Conservation (phyloP, 805 yeast genomes). For the Kuraishia molischiana region DNA sequence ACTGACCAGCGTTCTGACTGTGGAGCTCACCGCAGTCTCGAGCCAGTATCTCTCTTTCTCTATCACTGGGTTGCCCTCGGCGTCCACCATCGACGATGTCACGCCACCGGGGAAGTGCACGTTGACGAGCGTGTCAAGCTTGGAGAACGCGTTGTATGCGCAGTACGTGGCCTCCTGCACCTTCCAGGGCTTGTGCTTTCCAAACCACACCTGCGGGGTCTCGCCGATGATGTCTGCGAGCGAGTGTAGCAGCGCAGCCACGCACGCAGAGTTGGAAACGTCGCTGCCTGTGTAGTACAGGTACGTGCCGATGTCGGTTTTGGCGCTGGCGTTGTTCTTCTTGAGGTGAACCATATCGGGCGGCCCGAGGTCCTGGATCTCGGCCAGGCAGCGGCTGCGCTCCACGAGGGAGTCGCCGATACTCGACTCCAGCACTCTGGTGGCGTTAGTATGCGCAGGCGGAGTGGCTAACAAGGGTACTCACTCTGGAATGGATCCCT, state of each 20-base stretch:
- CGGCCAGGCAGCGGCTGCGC: slow-evolving; percentile 48
- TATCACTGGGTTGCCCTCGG: slow-evolving; percentile 41
- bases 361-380: slow-evolving; percentile 63
- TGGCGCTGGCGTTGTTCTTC: slow-evolving; percentile 28
- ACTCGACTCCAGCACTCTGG: slow-evolving; percentile 40
- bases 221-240: slow-evolving; percentile 54
- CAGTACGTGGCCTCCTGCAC: slow-evolving; percentile 67
- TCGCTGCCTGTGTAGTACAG: slow-evolving; percentile 70
- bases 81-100: slow-evolving; percentile 35
- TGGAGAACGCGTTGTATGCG: slow-evolving; percentile 50
- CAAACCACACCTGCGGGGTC: slow-evolving; percentile 71
- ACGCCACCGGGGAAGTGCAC: slow-evolving; percentile 73
- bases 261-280: slow-evolving; percentile 65
- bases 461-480: slow-evolving; percentile 12
- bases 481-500: slow-evolving; percentile 57
- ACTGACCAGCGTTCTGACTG: slow-evolving; percentile 64
- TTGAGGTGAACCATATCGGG: slow-evolving; percentile 51
- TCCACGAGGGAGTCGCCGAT: slow-evolving; percentile 47
- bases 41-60: slow-evolving; percentile 46
- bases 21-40: slow-evolving; percentile 58
- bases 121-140: slow-evolving; percentile 59
- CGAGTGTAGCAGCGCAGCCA: slow-evolving; percentile 65
- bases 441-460: slow-evolving; percentile 10
- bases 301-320: slow-evolving; percentile 57
- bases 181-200: slow-evolving; percentile 58